Evolutionary conservation across 306 rosid genomes (phyloP).

Genomic region (Vigna radiata): DNA sequence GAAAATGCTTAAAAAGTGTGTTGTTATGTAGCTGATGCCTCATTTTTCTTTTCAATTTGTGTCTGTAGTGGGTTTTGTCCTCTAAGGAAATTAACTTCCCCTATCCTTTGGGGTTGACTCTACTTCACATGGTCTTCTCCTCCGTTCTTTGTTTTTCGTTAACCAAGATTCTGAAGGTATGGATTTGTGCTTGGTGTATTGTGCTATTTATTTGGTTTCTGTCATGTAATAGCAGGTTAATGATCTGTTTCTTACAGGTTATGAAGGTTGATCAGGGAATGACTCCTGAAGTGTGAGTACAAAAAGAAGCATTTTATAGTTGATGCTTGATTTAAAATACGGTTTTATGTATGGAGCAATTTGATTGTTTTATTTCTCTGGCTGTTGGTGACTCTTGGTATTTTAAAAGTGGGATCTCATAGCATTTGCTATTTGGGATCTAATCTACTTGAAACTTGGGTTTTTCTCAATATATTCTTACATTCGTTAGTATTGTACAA

Average conservation of each 20-base stretch:
- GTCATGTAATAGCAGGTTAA: conserved; percentile 17
- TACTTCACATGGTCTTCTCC: conserved; percentile 98
- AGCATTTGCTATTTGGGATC: conserved; percentile 14
- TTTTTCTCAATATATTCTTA: too few species aligned
- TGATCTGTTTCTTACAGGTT: conserved; percentile 60
- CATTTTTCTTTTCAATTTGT: conserved; percentile 33
- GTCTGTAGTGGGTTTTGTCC: conserved; percentile 94
- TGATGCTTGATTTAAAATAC: conserved; percentile 28
- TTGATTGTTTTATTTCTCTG: conserved; percentile 12
- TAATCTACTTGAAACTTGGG: too few species aligned
- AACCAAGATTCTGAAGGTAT: conserved; percentile 92
- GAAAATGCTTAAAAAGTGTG: not conserved
- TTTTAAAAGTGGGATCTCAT: conserved; percentile 27
- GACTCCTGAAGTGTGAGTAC: conserved; percentile 91
- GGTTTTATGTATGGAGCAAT: not conserved
- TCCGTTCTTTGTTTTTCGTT: conserved; percentile 84
- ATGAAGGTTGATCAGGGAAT: conserved; percentile 97
- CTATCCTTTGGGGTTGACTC: conserved; percentile 95
- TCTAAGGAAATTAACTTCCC: conserved; percentile 98
- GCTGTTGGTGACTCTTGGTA: conserved; percentile 8
- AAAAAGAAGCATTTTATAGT: conserved; percentile 20
- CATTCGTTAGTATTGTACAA: too few species aligned
- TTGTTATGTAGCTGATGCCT: conserved; percentile 46
- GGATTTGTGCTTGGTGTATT: conserved; percentile 34
- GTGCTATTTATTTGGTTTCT: conserved; percentile 24